Evolutionary conservation across 2,329 filamentous ascomycete species (phyloP).

Genomic region (Calonectria pseudoreteaudii): DNA sequence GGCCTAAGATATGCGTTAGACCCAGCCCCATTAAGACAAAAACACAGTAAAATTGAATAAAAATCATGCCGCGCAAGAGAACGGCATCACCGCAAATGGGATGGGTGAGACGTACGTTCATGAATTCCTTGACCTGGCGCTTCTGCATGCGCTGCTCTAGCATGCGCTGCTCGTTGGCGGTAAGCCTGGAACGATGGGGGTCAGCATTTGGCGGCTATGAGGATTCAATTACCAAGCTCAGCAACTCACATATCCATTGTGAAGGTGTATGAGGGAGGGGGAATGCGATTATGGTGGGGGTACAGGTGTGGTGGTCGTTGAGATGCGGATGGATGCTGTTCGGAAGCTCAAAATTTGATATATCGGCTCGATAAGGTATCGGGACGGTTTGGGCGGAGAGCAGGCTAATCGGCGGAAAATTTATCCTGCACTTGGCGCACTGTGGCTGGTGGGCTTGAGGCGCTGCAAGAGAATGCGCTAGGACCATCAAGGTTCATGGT

Average conservation of each 20-base stretch:
- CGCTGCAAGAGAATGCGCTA: neutral
- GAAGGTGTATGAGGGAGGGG: slow-evolving; percentile 25
- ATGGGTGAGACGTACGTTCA: slow-evolving; percentile 76
- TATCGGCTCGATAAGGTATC: slow-evolving; percentile 33
- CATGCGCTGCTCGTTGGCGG: slow-evolving; percentile 85
- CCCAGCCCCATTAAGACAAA: neutral
- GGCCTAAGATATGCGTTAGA: slow-evolving; percentile 42
- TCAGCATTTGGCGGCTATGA: slow-evolving; percentile 19
- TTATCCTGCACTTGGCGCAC: slow-evolving; percentile 32
- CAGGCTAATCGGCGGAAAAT: slow-evolving; percentile 45
- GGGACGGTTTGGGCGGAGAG: slow-evolving; percentile 24
- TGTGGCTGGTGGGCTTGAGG: slow-evolving; percentile 6
- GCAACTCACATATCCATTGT: slow-evolving; percentile 46
- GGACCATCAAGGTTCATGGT: neutral
- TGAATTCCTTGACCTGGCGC: slow-evolving; percentile 99
- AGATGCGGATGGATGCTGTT: slow-evolving; percentile 27
- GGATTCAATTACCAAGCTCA: neutral
- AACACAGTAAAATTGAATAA: neutral
- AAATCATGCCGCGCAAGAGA: neutral
- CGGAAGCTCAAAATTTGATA: slow-evolving; percentile 45
- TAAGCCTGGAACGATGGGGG: slow-evolving; percentile 65
- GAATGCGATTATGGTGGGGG: slow-evolving; percentile 21
- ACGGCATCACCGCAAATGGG: neutral
- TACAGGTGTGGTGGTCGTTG: slow-evolving; percentile 21
- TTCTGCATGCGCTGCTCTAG: slow-evolving; percentile 95